Base-by-base conservation (phyloP, 306 rosid species). In the Cyamopsis tetragonoloba region DNA sequence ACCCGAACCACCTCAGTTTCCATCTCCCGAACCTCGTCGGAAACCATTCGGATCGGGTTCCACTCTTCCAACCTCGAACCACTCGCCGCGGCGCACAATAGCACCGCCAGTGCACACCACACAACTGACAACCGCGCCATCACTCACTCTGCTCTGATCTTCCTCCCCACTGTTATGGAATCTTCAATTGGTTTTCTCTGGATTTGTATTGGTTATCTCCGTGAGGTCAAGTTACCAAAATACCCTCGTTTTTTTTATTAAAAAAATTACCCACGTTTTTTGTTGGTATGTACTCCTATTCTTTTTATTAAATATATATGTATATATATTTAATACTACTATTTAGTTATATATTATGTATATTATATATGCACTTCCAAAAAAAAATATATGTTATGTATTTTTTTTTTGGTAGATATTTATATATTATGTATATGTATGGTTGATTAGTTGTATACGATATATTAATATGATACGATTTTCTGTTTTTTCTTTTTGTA, bases 21-120 rank as follows among this genome's bases (percentile, higher is more conserved):
- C 49, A 87, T 4, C 7, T 88, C 84, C 0, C 69, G 79, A 51
- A 83, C 81, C 43, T 68, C 70, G 42, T 79, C 83, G 3, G 95
- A 70, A 0, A 74, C 89, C 75, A 85, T 58, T 44, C 81, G 70
- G 69, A 89, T 83, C 9, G 89, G 96, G 61, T 89, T 87, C 44
- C 85, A 56, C 20, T 83, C 95, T 0, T 87, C 87, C 82, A 83
- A 76, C 77, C 31, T 73, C 8, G 85, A 70, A 7, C 8, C 51
- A 0, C 51, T 82, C 27, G 81, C 76, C 3, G 77, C 89, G 32
- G 74, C 85, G 73, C 58, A 84, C 79, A 8, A 59, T 9, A 82
- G 71, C 38, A 83, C 26, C 4, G 85, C 35, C 57, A 87, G 69
- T 3, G 71, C 3, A 43, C 74, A 73, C 32, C 74, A 56, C 18